Percentiles rank a stretch among this genome's conserved stretches.
Evolutionary conservation across 78 protist genomes (phyloP).

Genomic region (Cavenderia fasciculata): DNA sequence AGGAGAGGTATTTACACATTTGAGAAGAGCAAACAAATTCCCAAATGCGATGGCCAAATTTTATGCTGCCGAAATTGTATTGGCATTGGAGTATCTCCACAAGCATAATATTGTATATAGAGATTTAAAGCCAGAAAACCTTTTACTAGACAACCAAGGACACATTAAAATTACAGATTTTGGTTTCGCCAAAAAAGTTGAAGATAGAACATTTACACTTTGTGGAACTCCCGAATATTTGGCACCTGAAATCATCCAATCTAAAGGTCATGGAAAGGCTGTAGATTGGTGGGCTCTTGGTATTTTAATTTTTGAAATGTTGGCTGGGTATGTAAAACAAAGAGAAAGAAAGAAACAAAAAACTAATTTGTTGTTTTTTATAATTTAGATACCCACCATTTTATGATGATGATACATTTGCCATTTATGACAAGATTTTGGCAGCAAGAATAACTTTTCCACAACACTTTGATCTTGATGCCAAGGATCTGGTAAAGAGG

Average conservation of each 20-base stretch:
- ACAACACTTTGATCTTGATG: slow-evolving; percentile 84
- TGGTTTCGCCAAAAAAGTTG: slow-evolving; percentile 92
- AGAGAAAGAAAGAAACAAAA: not conserved
- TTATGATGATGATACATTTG: slow-evolving; percentile 91
- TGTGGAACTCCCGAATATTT: slow-evolving; percentile 97
- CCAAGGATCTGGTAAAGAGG: slow-evolving; percentile 90
- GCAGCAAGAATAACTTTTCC: slow-evolving; percentile 91
- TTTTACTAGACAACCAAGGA: slow-evolving; percentile 84
- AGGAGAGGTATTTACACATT: slow-evolving; percentile 75
- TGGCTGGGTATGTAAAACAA: slow-evolving; percentile 38
- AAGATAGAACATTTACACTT: slow-evolving; percentile 92
- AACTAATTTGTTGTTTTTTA: too few relatives aligned
- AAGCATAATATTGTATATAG: slow-evolving; percentile 88
- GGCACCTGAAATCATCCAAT: slow-evolving; percentile 94
- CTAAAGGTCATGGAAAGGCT: slow-evolving; percentile 95
- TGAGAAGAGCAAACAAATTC: slow-evolving; percentile 42
- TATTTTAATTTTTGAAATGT: slow-evolving; percentile 79
- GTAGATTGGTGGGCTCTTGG: slow-evolving; percentile 99
- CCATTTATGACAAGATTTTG: slow-evolving; percentile 93
- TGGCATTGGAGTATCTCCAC: slow-evolving; percentile 91
- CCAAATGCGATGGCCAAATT: slow-evolving; percentile 70
- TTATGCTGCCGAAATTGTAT: slow-evolving; percentile 87
- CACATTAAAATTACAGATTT: slow-evolving; percentile 90
- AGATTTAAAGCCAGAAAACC: slow-evolving; percentile 95
- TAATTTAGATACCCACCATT: slow-evolving; percentile 89